A percentile compares a stretch with the other conserved stretches of the same genome.
Conservation (phyloP, 345 rosid genomes). For the Draba incana region DNA sequence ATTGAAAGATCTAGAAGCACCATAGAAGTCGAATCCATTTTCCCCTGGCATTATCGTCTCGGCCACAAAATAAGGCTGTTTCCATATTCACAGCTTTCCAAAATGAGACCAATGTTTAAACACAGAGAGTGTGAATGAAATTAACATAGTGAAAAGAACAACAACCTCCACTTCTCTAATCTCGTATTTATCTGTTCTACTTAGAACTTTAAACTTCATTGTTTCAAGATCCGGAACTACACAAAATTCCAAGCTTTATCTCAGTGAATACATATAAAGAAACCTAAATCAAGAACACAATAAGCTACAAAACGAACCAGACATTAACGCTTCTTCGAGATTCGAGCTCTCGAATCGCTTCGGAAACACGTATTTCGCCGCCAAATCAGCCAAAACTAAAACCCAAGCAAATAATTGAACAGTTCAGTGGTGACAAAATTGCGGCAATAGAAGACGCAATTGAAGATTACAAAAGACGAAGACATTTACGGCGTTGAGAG, state of each 20-base stretch:
- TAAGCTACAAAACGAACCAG: constrained; percentile 47
- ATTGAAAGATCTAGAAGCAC: constrained; percentile 79
- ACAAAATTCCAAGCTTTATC: not conserved
- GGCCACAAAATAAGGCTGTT: constrained; percentile 77
- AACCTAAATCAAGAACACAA: not conserved
- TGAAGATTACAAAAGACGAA: not conserved
- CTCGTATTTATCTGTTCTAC: constrained; percentile 65
- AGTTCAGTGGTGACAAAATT: constrained; percentile 2
- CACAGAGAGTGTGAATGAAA: constrained; percentile 4
- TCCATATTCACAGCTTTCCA: constrained; percentile 19
- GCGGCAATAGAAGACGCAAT: constrained; percentile 1
- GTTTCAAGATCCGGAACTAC: constrained; percentile 92
- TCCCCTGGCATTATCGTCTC: constrained; percentile 84
- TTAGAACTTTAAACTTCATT: constrained; percentile 58
- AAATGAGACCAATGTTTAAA: constrained; percentile 9
- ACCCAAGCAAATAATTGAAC: not conserved
- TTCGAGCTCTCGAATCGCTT: constrained; percentile 67
- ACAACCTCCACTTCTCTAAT: constrained; percentile 85
- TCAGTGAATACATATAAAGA: not conserved
- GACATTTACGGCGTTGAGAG: constrained; percentile 83
- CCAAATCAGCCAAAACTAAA: constrained; percentile 73
- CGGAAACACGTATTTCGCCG: constrained; percentile 73
- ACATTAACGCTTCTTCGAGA: constrained; percentile 88
- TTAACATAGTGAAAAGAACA: constrained; percentile 1
- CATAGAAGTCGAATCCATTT: constrained; percentile 73